These are phyloP conservation scores for Rhodotorula graminis DNA, from an alignment of 768 basidiomycete species.

Conservation along the genomic window DNA sequence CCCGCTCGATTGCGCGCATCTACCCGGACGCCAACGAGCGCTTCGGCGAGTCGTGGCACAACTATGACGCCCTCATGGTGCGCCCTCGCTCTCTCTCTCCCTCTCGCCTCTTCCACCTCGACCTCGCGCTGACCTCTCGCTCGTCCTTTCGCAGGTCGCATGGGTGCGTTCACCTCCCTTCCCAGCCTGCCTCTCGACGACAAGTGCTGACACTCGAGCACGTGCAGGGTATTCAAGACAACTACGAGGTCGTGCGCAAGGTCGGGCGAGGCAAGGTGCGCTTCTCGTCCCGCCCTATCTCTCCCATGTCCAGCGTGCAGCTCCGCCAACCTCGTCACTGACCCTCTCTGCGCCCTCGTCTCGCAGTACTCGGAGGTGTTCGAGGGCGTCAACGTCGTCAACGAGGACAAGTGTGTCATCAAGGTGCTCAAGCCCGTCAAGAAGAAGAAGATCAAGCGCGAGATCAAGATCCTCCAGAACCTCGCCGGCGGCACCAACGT, in stretches of 20 bases:
- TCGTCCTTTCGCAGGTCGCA: background rate
- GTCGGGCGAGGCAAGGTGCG: constrained; percentile 30
- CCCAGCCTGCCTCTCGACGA: too few relatives aligned
- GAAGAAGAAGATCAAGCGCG: constrained; percentile 42
- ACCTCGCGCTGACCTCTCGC: background rate
- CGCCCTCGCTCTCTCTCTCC: background rate
- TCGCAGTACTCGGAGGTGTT: constrained; percentile 35
- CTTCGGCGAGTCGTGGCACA: constrained; percentile 39
- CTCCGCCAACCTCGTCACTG: too few relatives aligned
- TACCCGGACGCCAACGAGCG: constrained; percentile 42
- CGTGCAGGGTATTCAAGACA: constrained; percentile 22
- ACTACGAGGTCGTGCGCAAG: constrained; percentile 36
- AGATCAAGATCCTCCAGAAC: constrained; percentile 39
- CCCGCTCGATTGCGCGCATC: constrained; percentile 44
- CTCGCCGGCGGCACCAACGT: constrained; percentile 36
- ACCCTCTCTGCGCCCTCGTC: background rate
- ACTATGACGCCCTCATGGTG: constrained; percentile 75
- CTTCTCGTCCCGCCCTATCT: background rate
- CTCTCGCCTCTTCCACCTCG: background rate
- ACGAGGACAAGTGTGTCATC: constrained; percentile 32
- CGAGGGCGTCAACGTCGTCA: constrained; percentile 37
- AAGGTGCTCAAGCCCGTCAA: constrained; percentile 24
- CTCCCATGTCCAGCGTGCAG: background rate
- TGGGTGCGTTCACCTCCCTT: background rate
- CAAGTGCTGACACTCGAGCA: background rate